These are phyloP conservation scores for Eleusine indica DNA, from an alignment of 176 grass and related monocot genomes.

Conservation along the genomic window DNA sequence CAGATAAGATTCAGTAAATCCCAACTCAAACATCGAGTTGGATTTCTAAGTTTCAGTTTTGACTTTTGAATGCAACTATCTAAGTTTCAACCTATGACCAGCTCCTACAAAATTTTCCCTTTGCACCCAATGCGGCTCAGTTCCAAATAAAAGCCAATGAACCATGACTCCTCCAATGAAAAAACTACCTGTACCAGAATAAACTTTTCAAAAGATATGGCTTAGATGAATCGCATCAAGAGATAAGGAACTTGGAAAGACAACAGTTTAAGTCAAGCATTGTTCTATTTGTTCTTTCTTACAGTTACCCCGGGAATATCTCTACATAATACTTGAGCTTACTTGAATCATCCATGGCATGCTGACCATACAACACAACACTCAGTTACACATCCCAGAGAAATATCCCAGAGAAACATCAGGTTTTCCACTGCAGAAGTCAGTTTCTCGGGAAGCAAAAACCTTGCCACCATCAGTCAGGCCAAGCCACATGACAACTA, in stretches of 20 bases:
- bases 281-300: constrained; percentile 24
- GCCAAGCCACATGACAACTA: constrained; percentile 31
- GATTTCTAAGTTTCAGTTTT: not conserved
- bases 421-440: constrained; percentile 44
- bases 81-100: not conserved
- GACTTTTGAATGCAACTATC: not conserved
- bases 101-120: not conserved
- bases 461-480: constrained; percentile 46
- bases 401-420: constrained; percentile 37
- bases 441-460: constrained; percentile 45
- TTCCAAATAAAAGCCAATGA: not conserved
- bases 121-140: not conserved
- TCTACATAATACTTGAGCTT: constrained; percentile 21
- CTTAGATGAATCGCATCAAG: not conserved
- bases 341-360: constrained; percentile 17
- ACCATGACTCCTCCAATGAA: not conserved
- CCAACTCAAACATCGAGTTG: too few species aligned
- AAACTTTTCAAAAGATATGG: not conserved
- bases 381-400: constrained; percentile 43
- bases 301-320: constrained; percentile 39
- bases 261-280: constrained; percentile 17
- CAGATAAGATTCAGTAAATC: not conserved
- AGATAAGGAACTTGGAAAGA: not conserved
- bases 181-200: not conserved
- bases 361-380: constrained; percentile 41